These are phyloP conservation scores for Ailanthus altissimus DNA, from an alignment of 345 rosid species.

Conservation along the genomic window DNA sequence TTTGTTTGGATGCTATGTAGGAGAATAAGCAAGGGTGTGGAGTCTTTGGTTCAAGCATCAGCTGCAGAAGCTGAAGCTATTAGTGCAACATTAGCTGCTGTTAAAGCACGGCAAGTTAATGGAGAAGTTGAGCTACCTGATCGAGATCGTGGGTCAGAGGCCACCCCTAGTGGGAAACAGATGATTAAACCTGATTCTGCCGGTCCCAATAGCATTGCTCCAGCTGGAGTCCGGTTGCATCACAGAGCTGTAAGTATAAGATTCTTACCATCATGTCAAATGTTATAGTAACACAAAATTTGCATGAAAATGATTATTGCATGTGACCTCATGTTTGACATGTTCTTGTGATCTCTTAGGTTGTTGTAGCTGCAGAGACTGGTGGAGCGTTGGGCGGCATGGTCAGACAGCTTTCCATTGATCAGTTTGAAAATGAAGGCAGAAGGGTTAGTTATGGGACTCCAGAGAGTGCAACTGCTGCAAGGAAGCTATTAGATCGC, in stretches of 20 bases:
- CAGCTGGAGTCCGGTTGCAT: slow-evolving; percentile 92
- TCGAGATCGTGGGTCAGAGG: slow-evolving; percentile 87
- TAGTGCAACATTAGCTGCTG: slow-evolving; percentile 96
- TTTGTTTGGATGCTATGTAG: slow-evolving; percentile 40
- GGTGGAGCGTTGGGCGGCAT: slow-evolving; percentile 98
- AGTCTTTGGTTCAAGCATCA: slow-evolving; percentile 94
- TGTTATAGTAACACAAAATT: slow-evolving; percentile 5
- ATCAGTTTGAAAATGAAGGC: slow-evolving; percentile 97
- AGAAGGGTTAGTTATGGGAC: slow-evolving; percentile 96
- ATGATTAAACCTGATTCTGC: slow-evolving; percentile 75
- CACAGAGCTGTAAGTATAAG: slow-evolving; percentile 85
- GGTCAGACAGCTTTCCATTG: slow-evolving; percentile 95
- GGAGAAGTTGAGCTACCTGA: slow-evolving; percentile 90
- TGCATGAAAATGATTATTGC: slow-evolving; percentile 17
- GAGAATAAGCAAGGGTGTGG: slow-evolving; percentile 90
- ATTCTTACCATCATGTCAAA: slow-evolving; percentile 9
- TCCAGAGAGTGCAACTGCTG: slow-evolving; percentile 92
- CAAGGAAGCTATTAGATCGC: slow-evolving; percentile 92
- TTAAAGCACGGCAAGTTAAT: slow-evolving; percentile 91
- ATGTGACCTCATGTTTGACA: slow-evolving; percentile 8
- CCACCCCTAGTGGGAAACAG: slow-evolving; percentile 92
- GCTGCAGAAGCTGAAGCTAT: slow-evolving; percentile 99
- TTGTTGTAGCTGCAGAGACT: slow-evolving; percentile 95
- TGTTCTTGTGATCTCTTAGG: slow-evolving; percentile 47
- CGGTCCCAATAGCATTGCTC: slow-evolving; percentile 51